Evolutionary conservation across 768 basidiomycete species (phyloP), one percentile per base, ranked within the genome.

Genomic region (Lactarius hatsudake): DNA sequence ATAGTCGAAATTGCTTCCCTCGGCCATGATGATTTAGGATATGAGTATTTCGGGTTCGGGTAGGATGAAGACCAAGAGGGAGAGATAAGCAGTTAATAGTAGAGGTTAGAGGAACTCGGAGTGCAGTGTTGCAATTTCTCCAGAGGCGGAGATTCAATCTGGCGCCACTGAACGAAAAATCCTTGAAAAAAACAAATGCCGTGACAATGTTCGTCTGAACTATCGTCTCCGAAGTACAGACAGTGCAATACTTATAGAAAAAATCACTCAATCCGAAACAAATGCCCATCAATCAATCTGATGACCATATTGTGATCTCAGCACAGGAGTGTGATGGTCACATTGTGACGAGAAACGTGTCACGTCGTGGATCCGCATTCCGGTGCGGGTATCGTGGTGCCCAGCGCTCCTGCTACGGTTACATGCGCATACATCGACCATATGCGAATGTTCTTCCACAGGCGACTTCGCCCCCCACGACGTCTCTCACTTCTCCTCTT

Each of bases 1-100:
- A 83, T 91, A 98, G 78, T 98, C 96, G 81, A 97, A 98, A 85
- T 94, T 95, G 82, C 88, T 92, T 73, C 87, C 89, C 84, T 96
- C 95, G 65, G 93, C 78, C 95, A 97, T 97, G 71, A 69, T 51
- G 30, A 28, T 63, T 68, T 53, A 43, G 59, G 20, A 67, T 23
- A 62, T 59, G 58, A 68, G 66, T 63, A 65, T 36, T 55, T 71
- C 69, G 71, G 71, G 71, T 55, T 71, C 69, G 71, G 72, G 71
- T 69, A 59, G 68, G 45, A 43, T 20, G n/a, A 45, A 36, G 57
- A 23, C 23, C 8, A 5, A 12, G 42, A 57, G 55, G 23, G 63
- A 48, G 48, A 36, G 23, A 32, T 38, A 23, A 13, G 38, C n/a
- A 34, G 32, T 34, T 34, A 20, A 56, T 28, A 56, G 18, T 34